Evolutionary conservation across 2,329 filamentous ascomycete species (phyloP).

Genomic region (Fusarium haematococcum): DNA sequence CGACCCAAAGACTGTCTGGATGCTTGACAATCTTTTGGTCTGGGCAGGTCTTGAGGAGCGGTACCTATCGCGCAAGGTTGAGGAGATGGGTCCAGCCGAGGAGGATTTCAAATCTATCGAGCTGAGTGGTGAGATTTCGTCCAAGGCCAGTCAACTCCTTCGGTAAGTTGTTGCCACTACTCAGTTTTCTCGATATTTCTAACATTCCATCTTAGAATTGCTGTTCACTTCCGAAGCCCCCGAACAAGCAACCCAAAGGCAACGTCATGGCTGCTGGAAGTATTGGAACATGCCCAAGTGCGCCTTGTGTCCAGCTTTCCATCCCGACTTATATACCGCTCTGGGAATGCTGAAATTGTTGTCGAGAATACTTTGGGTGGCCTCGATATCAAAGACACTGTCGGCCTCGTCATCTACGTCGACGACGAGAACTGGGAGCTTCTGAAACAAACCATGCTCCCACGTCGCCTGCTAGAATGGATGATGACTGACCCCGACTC

Average conservation of each 20-base stretch:
- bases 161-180: constrained; percentile 4
- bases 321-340: constrained; percentile 20
- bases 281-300: constrained; percentile 33
- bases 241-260: constrained; percentile 14
- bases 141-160: constrained; percentile 33
- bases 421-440: constrained; percentile 38
- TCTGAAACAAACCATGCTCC: constrained; percentile 27
- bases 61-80: constrained; percentile 35
- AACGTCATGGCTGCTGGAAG: constrained; percentile 27
- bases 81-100: constrained; percentile 8
- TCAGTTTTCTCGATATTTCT: neutral
- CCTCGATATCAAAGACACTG: constrained; percentile 33
- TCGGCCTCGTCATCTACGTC: constrained; percentile 31
- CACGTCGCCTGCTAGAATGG: constrained; percentile 39
- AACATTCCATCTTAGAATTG: constrained; percentile 16
- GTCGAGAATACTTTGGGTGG: constrained; percentile 31
- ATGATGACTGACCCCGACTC: constrained; percentile 38
- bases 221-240: constrained; percentile 37
- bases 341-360: constrained; percentile 24
- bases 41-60: constrained; percentile 39
- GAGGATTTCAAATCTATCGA: constrained; percentile 35
- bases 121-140: constrained; percentile 24
- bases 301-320: constrained; percentile 3
- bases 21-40: constrained; percentile 27
- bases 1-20: constrained; percentile 33